These are phyloP conservation scores for Lineolata rhizophorae DNA, from an alignment of 495 filamentous ascomycete species.

Conservation along the genomic window DNA sequence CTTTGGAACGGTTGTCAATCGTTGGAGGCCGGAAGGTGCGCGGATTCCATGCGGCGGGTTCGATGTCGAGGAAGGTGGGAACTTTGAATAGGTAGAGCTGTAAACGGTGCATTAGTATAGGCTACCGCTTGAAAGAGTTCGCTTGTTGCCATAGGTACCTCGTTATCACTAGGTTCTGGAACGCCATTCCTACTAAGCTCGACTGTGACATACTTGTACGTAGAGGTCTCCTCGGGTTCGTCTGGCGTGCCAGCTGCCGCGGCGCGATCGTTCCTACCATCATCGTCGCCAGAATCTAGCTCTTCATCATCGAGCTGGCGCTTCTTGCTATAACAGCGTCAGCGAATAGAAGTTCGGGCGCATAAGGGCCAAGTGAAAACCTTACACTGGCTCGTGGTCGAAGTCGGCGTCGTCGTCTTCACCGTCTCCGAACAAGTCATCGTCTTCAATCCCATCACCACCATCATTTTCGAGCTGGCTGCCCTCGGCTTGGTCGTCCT, in stretches of 20 bases:
- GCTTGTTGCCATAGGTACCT: slow-evolving; percentile 10
- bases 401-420: slow-evolving; percentile 20
- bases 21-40: slow-evolving; percentile 45
- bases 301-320: slow-evolving; percentile 50
- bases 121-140: too few relatives aligned
- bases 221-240: slow-evolving; percentile 8
- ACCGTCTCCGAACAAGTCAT: slow-evolving; percentile 20
- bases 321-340: slow-evolving; percentile 18
- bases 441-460: slow-evolving; percentile 16
- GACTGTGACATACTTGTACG: slow-evolving; percentile 1
- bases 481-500: too few relatives aligned
- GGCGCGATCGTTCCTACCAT: slow-evolving; percentile 29
- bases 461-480: too few relatives aligned
- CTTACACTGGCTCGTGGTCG: too few relatives aligned
- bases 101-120: too few relatives aligned
- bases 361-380: too few relatives aligned
- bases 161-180: slow-evolving; percentile 44
- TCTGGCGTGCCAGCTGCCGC: slow-evolving; percentile 10
- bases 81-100: slow-evolving; percentile 63
- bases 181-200: slow-evolving; percentile 29
- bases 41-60: slow-evolving; percentile 49
- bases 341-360: too few relatives aligned
- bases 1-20: slow-evolving; percentile 27
- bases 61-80: slow-evolving; percentile 56
- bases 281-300: slow-evolving; percentile 61